phyloP scores from a whole-genome alignment of 2,329 filamentous ascomycete genomes.

The Mycosphaerella sp. region DNA sequence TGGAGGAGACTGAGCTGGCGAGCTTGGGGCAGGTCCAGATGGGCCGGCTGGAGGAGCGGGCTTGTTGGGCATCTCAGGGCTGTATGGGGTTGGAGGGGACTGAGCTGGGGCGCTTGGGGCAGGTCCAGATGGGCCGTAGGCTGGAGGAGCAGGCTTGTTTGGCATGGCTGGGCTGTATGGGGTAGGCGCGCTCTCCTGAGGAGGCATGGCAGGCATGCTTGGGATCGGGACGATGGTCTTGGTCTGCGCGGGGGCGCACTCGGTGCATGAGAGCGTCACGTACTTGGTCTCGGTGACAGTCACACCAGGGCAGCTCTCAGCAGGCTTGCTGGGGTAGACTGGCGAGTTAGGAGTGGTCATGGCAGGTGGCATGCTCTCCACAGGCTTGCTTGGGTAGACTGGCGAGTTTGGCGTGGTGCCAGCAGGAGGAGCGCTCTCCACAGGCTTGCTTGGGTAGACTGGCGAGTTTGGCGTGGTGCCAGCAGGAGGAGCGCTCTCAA shows the following conservation, averaged over 20 bases:
- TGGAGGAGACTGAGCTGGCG: too few relatives aligned
- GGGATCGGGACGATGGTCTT: slow-evolving; percentile 6
- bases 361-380: too few relatives aligned
- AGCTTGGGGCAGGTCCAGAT: too few relatives aligned
- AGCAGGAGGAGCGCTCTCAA: too few relatives aligned
- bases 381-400: neutral
- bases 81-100: too few relatives aligned
- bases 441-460: neutral
- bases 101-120: too few relatives aligned
- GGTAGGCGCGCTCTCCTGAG: neutral
- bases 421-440: too few relatives aligned
- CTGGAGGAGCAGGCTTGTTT: neutral
- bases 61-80: too few relatives aligned
- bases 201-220: slow-evolving; percentile 1
- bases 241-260: slow-evolving; percentile 1
- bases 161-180: neutral
- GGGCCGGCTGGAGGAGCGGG: too few relatives aligned
- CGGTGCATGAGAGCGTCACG: slow-evolving; percentile 7
- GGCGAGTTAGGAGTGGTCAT: slow-evolving; percentile 10
- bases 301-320: too few relatives aligned
- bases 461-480: slow-evolving; percentile 10
- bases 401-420: slow-evolving; percentile 10
- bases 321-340: neutral
- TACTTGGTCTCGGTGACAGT: slow-evolving; percentile 3
- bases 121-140: too few relatives aligned